Evolutionary conservation across 2,329 filamentous ascomycete genomes (phyloP), one percentile per base, ranked within the genome.

Genomic region (Talaromyces sp.): DNA sequence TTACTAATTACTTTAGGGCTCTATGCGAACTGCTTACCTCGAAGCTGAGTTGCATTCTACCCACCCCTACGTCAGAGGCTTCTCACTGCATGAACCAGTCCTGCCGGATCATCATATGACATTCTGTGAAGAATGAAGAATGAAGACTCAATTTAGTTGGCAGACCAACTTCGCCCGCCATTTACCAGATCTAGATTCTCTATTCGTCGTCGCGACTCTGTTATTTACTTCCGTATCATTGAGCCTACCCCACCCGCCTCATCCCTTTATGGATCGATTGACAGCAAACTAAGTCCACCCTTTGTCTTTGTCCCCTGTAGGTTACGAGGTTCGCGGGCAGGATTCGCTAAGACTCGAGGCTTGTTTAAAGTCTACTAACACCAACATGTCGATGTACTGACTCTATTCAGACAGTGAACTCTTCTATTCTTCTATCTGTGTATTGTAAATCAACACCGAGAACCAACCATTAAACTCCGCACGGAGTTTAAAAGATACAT

Each of bases 31-130:
- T 49, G 19, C 45, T 49, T 25, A 19, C n/a, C n/a, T n/a, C n/a
- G 38, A 45, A 7, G 5, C n/a, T 22, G 25, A 31, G 15, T 53
- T 29, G 49, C 47, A 51, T 51, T 31, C 22, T 17, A 4, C 17
- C 27, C 27, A 31, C 27, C 22, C n/a, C 56, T 38, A 29, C 56
- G 56, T 58, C 56, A 58, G 34, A 58, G 34, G 56, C 36, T 58
- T 25, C 36, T n/a, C 7, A 10, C 22, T 58, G 54, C 54, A 58
- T 58, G 34, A 58, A 58, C 54, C 19, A 27, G 8, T 51, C 4
- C 11, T 51, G 22, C 22, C 47, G 17, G 47, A n/a, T n/a, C 47
- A 51, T 47, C 45, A 47, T 47, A 13, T 22, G 45, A 47, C 45
- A n/a, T 19, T 40, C 19, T 11, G 45, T 17, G 13, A n/a, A 25